Base-by-base conservation (phyloP, 352 stramenopile genomes). In the Pythium myriotylum region DNA sequence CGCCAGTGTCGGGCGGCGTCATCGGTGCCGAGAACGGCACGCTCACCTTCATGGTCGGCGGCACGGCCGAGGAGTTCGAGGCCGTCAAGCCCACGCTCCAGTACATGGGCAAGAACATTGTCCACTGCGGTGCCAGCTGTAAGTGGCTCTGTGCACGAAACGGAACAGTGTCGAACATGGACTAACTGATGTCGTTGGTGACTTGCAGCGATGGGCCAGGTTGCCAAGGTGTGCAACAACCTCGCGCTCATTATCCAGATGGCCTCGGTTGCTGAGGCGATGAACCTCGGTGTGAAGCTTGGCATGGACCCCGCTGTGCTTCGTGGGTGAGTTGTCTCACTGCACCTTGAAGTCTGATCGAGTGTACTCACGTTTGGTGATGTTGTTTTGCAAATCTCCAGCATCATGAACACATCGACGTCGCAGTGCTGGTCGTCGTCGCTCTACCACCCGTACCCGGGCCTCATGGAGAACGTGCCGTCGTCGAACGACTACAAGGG, bases 201-300 rank as follows among this genome's bases (percentile, higher is more conserved):
- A 40, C 35, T 39, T 54, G 72, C 43, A 91, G 81, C 80, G 45
- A 92, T 81, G 9, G 86, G 84, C 16, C 84, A 95, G 55, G 71
- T 92, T 54, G 92, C 95, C 42, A 99, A 99, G 84, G 74, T 99
- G 26, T 99, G 95, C 81, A 99, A 99, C 84, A 99, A 99, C 77
- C 67, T 99, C 41, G 85, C 95, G n/a, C 75, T 99, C 16, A 96
- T 89, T 7, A 98, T 98, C 61, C 94, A 98, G 67, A 99, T 99
- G 96, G 73, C 95, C 32, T 97, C 93, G 8, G 90, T 99, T 35
- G 88, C 87, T 7, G 97, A 99, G 68, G 97, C 95, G 19, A 96
- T 99, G 88, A 98, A 97, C 66, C 83, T 99, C 46, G 97, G 97
- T 16, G 92, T 96, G 53, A 89, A 87, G 43, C 72, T 99, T 45